Percentiles rank a stretch among this genome's conserved stretches.
These are phyloP conservation scores for Ephemerocybe angulata DNA, from an alignment of 768 basidiomycete genomes.

Conservation along the genomic window DNA sequence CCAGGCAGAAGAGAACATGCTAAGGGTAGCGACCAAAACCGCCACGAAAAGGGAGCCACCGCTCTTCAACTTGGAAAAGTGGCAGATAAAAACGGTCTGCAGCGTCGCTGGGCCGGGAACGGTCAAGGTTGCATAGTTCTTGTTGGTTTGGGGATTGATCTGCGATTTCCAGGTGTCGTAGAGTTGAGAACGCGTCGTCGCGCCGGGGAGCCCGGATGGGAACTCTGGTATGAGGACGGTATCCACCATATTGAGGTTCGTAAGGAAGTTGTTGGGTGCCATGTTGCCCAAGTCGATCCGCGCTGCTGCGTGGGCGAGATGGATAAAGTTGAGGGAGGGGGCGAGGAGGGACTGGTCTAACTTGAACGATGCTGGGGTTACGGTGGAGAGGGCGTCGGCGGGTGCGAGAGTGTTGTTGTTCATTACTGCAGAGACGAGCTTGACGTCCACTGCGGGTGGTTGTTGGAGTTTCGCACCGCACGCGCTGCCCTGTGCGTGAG, in stretches of 20 bases:
- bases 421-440: not conserved
- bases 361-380: not conserved
- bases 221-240: not conserved
- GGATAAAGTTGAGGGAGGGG: slow-evolving; percentile 16
- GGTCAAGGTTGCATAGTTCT: slow-evolving; percentile 5
- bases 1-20: slow-evolving; percentile 20
- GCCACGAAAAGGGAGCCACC: slow-evolving; percentile 13
- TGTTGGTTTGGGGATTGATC: not conserved
- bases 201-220: not conserved
- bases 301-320: slow-evolving; percentile 17
- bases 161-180: slow-evolving; percentile 8
- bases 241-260: slow-evolving; percentile 11
- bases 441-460: not conserved
- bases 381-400: not conserved
- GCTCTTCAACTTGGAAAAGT: slow-evolving; percentile 12
- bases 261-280: slow-evolving; percentile 21
- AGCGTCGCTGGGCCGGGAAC: slow-evolving; percentile 13
- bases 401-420: not conserved
- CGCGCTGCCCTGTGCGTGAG: slow-evolving; percentile 7
- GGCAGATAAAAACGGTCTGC: slow-evolving; percentile 20
- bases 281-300: slow-evolving; percentile 22
- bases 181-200: not conserved
- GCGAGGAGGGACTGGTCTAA: not conserved
- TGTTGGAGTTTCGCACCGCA: slow-evolving; percentile 6
- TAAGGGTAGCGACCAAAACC: slow-evolving; percentile 18